A percentile compares a stretch with the other conserved stretches of the same genome.
phyloP scores from a whole-genome alignment of 306 rosid species.

The Vigna unguiculata region DNA sequence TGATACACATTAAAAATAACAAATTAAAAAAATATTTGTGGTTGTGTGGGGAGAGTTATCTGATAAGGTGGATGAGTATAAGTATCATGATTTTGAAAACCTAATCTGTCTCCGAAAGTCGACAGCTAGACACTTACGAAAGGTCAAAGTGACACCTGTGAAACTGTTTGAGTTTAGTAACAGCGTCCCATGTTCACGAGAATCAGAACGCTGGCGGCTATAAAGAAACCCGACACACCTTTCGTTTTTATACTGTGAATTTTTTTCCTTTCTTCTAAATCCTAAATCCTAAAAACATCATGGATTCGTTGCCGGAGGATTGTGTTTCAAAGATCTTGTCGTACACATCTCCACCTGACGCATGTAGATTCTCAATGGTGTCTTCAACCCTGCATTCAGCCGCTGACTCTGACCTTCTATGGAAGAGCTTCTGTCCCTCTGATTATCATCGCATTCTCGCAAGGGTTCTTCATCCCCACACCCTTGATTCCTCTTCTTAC shows the following conservation, averaged over 20 bases:
- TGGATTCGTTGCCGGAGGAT: conserved; percentile 54
- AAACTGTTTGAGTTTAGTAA: no score
- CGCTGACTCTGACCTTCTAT: conserved; percentile 59
- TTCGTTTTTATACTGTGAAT: neutral
- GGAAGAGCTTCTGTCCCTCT: conserved; percentile 65
- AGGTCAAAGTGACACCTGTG: no score
- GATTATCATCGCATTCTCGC: conserved; percentile 51
- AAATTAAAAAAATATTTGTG: no score
- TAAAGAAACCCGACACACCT: neutral
- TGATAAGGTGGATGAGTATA: no score
- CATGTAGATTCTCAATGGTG: conserved; percentile 57
- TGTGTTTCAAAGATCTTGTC: conserved; percentile 59
- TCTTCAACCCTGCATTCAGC: conserved; percentile 56
- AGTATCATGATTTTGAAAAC: no score
- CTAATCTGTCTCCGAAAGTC: no score
- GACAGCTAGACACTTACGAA: no score
- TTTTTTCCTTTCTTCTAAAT: no score
- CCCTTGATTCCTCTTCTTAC: conserved; percentile 46
- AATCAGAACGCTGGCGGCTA: no score
- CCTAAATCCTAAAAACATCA: neutral
- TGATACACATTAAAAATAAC: no score
- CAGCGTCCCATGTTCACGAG: no score
- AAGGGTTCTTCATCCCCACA: conserved; percentile 38
- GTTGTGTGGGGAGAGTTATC: no score
- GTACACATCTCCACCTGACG: conserved; percentile 57